Conservation (phyloP, 2,329 filamentous ascomycete species). For the Neofusicoccum sp. region DNA sequence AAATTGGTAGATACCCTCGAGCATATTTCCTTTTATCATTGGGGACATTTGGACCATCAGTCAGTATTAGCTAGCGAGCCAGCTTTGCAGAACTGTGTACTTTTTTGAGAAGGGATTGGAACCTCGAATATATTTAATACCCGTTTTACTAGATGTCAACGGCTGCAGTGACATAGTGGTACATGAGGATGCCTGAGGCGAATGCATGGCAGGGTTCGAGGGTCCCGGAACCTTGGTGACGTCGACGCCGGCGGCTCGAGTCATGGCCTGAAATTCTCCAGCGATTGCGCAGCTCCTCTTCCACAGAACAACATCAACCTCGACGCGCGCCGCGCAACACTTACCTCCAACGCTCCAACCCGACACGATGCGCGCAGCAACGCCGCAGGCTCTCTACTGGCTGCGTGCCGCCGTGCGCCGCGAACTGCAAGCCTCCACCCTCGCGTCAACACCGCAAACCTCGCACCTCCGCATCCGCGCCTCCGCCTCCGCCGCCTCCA, state of each 20-base stretch:
- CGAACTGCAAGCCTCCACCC: slow-evolving; percentile 13
- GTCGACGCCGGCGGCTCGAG: slow-evolving; percentile 1
- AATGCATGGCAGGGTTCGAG: background rate
- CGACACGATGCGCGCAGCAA: slow-evolving; percentile 20
- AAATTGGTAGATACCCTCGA: slow-evolving; percentile 10
- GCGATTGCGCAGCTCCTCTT: slow-evolving; percentile 1
- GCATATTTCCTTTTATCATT: background rate
- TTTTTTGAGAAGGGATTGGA: background rate
- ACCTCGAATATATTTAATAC: slow-evolving; percentile 1
- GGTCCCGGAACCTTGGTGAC: background rate
- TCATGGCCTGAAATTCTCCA: slow-evolving; percentile 13
- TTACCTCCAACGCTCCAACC: background rate
- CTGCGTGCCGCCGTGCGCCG: slow-evolving; percentile 27
- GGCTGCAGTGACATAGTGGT: background rate
- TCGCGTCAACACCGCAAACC: background rate
- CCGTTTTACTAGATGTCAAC: background rate
- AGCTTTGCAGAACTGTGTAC: background rate
- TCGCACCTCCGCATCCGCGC: background rate
- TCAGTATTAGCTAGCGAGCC: slow-evolving; percentile 1
- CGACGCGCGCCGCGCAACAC: background rate
- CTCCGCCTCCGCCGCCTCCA: background rate
- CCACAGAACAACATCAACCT: background rate
- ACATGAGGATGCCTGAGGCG: background rate
- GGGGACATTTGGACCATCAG: background rate
- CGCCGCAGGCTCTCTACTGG: slow-evolving; percentile 24